Percentiles rank a stretch among this genome's conserved stretches.
Conservation (phyloP, 306 rosid genomes). For the Lupinus albus region DNA sequence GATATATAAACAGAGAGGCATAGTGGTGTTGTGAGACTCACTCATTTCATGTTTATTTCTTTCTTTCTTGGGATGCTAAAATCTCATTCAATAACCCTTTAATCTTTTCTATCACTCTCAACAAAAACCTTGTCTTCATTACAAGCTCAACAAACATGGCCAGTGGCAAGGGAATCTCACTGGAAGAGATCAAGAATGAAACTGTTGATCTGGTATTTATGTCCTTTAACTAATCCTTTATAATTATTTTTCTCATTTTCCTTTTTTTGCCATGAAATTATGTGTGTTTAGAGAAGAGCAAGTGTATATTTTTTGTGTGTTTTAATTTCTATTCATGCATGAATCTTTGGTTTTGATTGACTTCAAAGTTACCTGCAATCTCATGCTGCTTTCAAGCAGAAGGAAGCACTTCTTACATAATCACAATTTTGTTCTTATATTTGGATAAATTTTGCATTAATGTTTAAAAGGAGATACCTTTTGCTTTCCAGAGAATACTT, state of each 20-base stretch:
- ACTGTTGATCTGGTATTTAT: constrained; percentile 79
- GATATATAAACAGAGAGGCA: no score
- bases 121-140: background rate
- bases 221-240: background rate
- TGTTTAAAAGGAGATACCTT: no score
- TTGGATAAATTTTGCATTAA: no score
- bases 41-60: background rate
- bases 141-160: constrained; percentile 46
- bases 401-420: background rate
- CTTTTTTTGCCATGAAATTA: constrained; percentile 8
- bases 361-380: background rate
- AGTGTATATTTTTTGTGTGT: background rate
- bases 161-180: constrained; percentile 51
- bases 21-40: background rate
- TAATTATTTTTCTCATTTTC: background rate
- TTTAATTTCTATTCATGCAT: background rate
- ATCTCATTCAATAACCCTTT: constrained; percentile 50
- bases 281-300: background rate
- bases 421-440: no score
- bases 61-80: constrained; percentile 48
- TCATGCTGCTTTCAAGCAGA: background rate
- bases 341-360: background rate
- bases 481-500: no score
- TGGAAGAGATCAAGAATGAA: constrained; percentile 86
- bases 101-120: background rate